These are phyloP conservation scores for Panicum miliaceum DNA, from an alignment of 176 grass and related monocot genomes.

Conservation along the genomic window DNA sequence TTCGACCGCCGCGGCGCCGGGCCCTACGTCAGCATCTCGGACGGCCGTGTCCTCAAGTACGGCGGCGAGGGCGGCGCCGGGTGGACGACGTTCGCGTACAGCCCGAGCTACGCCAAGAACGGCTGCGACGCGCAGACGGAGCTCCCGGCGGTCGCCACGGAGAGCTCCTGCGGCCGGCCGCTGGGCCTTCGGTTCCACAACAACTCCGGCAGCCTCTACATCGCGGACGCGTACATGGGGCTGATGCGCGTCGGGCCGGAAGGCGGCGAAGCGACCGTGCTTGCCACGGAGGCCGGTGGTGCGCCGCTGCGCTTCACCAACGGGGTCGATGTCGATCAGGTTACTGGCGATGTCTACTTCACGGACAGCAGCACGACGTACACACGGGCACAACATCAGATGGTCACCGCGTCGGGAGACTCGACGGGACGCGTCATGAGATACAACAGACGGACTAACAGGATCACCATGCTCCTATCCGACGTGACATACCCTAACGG, in stretches of 20 bases:
- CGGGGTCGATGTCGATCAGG: not conserved
- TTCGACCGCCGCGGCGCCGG: conserved; percentile 33
- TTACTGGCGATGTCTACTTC: not conserved
- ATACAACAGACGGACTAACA: not conserved
- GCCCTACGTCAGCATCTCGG: conserved; percentile 45
- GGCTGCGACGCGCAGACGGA: not conserved
- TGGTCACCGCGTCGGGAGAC: not conserved
- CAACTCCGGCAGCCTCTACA: not conserved
- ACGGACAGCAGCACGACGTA: not conserved
- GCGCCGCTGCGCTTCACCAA: not conserved
- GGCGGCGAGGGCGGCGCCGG: not conserved
- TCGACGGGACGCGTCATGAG: not conserved
- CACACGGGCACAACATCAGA: not conserved
- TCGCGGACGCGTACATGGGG: not conserved
- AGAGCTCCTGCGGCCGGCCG: not conserved
- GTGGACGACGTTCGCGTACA: not conserved
- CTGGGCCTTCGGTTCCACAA: not conserved
- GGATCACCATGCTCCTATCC: not conserved
- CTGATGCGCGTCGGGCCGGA: not conserved
- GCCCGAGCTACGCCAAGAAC: not conserved
- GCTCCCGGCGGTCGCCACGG: not conserved
- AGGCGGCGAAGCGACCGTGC: not conserved
- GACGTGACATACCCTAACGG: not conserved
- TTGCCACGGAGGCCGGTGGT: not conserved
- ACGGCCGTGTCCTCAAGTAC: conserved; percentile 43